Evolutionary conservation across 768 basidiomycete genomes (phyloP), one percentile per base, ranked within the genome.

Genomic region (Lactarius hatsudake): DNA sequence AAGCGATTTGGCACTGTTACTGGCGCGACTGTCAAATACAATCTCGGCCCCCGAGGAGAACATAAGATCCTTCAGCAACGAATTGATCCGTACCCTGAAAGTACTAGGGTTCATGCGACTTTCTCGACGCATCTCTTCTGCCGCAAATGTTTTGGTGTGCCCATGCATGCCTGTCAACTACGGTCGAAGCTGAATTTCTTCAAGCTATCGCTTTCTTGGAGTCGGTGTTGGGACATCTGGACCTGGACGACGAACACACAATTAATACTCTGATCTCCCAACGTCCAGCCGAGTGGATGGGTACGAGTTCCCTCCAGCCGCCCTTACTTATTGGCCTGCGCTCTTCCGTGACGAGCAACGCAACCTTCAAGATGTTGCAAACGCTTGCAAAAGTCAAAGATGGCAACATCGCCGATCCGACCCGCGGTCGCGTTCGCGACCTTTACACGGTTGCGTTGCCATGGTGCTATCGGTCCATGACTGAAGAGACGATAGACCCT

Each of bases 111-210:
- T 79, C 80, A 20, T 79, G 83, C 3, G 77, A 80, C 17, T 85
- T 88, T 58, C 79, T 91, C 17, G 83, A 89, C 69, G 78, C 81
- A 62, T 77, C 81, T 0, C 80, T 93, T 32, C 78, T 91, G 15
- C 93, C 95, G 3, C 91, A 92, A 69, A 80, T 96, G 59, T 96
- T 92, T 76, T 97, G 95, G 96, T 88, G 87, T 73, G 81, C 88
- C 2, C 84, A 84, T 55, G 94, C 93, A 1, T 91, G 88, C 72
- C 82, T 96, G 23, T 87, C 86, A 32, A 96, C 94, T 3, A 89
- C 89, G 0, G 88, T 91, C 43, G 91, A 96, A 74, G 76, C 80
- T 13, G 95, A 98, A 76, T 97, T 92, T 72, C 73, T 78, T 1
- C 84, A 89, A 65, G 86, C 85, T 0, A 76, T 94, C 40, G 80